These are phyloP conservation scores for Medicago truncatula DNA, from an alignment of 306 rosid genomes.

Conservation along the genomic window DNA sequence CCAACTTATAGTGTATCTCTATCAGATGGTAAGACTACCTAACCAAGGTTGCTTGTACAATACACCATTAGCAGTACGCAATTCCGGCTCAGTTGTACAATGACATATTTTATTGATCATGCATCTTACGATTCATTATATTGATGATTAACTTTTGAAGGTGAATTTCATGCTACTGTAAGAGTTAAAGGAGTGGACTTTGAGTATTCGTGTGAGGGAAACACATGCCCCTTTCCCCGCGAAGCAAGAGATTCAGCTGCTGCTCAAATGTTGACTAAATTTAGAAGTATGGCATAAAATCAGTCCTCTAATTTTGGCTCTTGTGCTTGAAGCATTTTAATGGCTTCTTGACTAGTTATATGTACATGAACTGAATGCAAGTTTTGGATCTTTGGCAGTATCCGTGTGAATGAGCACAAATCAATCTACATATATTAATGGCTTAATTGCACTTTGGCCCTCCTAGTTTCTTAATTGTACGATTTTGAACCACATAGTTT, in stretches of 20 bases:
- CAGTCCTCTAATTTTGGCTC: conserved; percentile 12
- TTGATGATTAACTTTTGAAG: conserved; percentile 48
- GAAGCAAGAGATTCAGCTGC: conserved; percentile 73
- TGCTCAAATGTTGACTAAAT: conserved; percentile 42
- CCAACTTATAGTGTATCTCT: conserved; percentile 59
- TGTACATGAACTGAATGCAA: background rate
- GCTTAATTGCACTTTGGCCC: too few relatives aligned
- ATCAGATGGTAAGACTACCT: conserved; percentile 55
- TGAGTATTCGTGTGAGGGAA: conserved; percentile 51
- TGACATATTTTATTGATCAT: background rate
- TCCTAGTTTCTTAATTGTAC: too few relatives aligned
- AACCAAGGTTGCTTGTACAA: conserved; percentile 6
- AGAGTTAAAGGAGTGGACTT: conserved; percentile 64
- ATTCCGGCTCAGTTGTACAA: background rate
- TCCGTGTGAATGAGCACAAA: background rate
- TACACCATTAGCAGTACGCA: conserved; percentile 15
- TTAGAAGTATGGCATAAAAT: conserved; percentile 44
- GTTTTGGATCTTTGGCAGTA: background rate
- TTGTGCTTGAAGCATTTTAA: background rate
- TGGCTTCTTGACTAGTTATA: conserved; percentile 8
- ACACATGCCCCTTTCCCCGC: conserved; percentile 34
- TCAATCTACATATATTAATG: too few relatives aligned
- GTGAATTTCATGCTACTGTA: conserved; percentile 64
- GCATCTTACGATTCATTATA: background rate
- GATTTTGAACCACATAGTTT: too few relatives aligned